Percentiles rank a stretch among this genome's conserved stretches.
Conservation (phyloP, 169 alveolate genomes). For the Plasmodium billcollinsi region DNA sequence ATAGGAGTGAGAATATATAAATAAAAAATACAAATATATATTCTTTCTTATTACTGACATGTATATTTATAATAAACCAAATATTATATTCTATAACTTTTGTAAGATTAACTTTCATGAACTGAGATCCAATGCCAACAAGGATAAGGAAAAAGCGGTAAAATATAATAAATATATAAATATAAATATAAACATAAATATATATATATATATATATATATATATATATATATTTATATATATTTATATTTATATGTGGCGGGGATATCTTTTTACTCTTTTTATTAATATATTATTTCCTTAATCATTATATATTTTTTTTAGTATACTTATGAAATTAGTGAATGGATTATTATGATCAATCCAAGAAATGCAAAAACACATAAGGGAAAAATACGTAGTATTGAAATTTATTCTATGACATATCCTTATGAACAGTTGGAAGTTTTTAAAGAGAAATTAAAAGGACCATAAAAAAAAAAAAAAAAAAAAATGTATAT, state of each 20-base stretch:
- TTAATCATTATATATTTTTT: constrained; percentile 1
- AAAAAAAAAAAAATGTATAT: constrained; percentile 2
- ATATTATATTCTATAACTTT: not conserved
- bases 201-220: not conserved
- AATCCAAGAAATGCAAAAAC: constrained; percentile 2
- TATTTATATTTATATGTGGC: constrained; percentile 18
- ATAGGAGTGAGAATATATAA: too few relatives aligned
- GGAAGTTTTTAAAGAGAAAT: constrained; percentile 47
- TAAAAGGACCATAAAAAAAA: constrained; percentile 12
- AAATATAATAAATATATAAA: not conserved
- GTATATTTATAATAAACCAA: not conserved
- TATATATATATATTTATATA: not conserved
- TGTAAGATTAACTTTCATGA: constrained; percentile 16
- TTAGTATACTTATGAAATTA: constrained; percentile 22
- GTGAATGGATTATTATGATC: constrained; percentile 39
- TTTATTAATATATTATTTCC: not conserved
- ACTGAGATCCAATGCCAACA: not conserved
- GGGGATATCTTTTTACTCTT: constrained; percentile 9
- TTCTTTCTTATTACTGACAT: not conserved
- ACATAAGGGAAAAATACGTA: constrained; percentile 26
- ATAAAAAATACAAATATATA: too few relatives aligned
- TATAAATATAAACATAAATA: not conserved
- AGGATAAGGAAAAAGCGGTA: not conserved
- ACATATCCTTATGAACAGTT: constrained; percentile 42
- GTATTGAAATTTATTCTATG: constrained; percentile 39